A percentile compares a stretch with the other conserved stretches of the same genome.
Evolutionary conservation across 139 green algal genomes (phyloP).

Genomic region (Deuterostichococcus epilithicus): DNA sequence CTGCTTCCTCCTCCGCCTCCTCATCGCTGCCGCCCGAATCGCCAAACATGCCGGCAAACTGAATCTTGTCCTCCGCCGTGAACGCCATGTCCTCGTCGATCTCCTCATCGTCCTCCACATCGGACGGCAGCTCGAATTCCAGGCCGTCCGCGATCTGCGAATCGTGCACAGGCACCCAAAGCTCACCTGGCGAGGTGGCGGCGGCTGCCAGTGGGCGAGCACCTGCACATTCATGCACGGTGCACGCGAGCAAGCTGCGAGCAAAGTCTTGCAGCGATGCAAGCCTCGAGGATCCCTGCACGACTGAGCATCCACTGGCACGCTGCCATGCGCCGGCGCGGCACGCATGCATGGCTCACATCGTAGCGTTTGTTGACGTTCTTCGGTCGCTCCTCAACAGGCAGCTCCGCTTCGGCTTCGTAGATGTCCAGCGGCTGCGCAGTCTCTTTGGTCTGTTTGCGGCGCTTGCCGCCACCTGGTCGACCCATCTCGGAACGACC

Average conservation of each 20-base stretch:
- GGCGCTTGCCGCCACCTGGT: neutral
- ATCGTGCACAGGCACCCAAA: neutral
- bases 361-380: neutral
- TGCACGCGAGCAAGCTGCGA: too few relatives aligned
- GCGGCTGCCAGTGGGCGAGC: too few relatives aligned
- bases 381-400: neutral
- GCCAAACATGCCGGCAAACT: slow-evolving; percentile 70
- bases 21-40: slow-evolving; percentile 30
- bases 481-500: neutral
- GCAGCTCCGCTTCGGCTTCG: neutral
- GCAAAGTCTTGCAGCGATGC: too few relatives aligned
- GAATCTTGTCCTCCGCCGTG: slow-evolving; percentile 77
- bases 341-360: neutral
- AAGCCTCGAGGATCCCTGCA: too few relatives aligned
- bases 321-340: too few relatives aligned
- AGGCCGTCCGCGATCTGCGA: slow-evolving; percentile 81
- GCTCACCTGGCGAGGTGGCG: too few relatives aligned
- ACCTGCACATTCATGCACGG: too few relatives aligned
- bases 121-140: slow-evolving; percentile 82
- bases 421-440: neutral
- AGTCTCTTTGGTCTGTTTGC: neutral
- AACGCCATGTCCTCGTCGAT: slow-evolving; percentile 95
- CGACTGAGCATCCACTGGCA: too few relatives aligned
- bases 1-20: slow-evolving; percentile 20
- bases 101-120: slow-evolving; percentile 91